These are phyloP conservation scores for Tylopilus plumbeoviolaceoides DNA, from an alignment of 768 basidiomycete species.

Conservation along the genomic window DNA sequence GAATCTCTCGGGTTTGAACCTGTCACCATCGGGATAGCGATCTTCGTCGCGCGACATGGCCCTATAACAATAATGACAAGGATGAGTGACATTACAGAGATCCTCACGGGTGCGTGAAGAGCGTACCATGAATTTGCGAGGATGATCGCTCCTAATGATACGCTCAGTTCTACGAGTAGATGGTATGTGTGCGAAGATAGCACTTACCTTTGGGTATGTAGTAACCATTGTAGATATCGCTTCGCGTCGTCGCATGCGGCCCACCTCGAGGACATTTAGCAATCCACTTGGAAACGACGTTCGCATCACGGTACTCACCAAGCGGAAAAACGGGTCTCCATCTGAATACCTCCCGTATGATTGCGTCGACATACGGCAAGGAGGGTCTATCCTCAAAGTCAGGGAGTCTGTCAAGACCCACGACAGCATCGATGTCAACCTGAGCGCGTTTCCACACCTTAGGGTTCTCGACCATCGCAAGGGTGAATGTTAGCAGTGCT, in stretches of 20 bases:
- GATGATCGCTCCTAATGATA: not conserved
- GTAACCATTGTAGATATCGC: not conserved
- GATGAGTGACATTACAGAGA: not conserved
- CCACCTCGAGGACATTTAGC: not conserved
- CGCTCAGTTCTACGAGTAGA: not conserved
- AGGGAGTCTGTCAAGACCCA: not conserved
- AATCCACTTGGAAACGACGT: not conserved
- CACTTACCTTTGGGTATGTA: not conserved
- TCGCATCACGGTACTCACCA: not conserved
- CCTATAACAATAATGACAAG: not conserved
- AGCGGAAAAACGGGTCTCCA: not conserved
- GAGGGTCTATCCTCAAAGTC: not conserved
- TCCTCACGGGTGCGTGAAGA: not conserved
- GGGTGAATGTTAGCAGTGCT: not conserved
- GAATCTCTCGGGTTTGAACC: not conserved
- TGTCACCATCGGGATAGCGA: not conserved
- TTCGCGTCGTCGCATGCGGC: not conserved
- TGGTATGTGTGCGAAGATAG: no score
- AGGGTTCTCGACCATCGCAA: not conserved
- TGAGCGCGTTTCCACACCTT: not conserved
- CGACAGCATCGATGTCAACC: not conserved
- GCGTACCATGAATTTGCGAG: not conserved
- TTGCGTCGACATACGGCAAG: not conserved
- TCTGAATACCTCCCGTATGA: not conserved
- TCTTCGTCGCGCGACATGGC: not conserved